These are phyloP conservation scores for Arachis monticola DNA, from an alignment of 331 rosid species.

Conservation along the genomic window DNA sequence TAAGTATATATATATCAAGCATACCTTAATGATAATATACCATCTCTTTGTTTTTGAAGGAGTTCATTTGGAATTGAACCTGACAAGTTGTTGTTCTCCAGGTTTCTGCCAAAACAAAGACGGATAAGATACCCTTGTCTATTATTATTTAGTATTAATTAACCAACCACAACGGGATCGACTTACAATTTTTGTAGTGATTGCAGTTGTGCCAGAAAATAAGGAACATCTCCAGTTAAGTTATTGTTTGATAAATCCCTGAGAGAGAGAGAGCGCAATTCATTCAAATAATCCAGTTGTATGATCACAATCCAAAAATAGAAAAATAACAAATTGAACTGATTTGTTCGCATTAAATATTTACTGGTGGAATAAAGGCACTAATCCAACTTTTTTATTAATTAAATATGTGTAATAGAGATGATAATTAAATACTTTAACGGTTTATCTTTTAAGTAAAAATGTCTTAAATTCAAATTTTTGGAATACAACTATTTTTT, in stretches of 20 bases:
- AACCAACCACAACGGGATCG: conserved; percentile 1
- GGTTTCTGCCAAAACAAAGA: conserved; percentile 51
- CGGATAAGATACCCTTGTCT: conserved; percentile 1
- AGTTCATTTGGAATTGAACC: conserved; percentile 54
- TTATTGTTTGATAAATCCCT: conserved; percentile 69
- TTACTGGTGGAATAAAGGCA: background rate
- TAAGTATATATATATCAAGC: background rate
- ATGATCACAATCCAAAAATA: background rate
- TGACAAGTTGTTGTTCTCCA: conserved; percentile 53
- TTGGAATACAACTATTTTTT: no score
- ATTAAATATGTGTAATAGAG: no score
- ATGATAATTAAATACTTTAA: no score
- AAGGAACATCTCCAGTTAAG: conserved; percentile 56
- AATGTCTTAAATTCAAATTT: no score
- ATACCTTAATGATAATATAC: conserved; percentile 56
- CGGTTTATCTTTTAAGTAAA: no score
- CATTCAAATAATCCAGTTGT: background rate
- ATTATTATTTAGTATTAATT: no score
- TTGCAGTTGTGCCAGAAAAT: conserved; percentile 45
- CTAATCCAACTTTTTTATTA: no score
- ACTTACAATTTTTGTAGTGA: conserved; percentile 56
- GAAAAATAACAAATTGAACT: background rate
- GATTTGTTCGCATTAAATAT: background rate
- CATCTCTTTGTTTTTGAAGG: conserved; percentile 42
- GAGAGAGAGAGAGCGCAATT: conserved; percentile 32